Conservation (phyloP, 2,329 filamentous ascomycete species). For the Cercospora sp. region DNA sequence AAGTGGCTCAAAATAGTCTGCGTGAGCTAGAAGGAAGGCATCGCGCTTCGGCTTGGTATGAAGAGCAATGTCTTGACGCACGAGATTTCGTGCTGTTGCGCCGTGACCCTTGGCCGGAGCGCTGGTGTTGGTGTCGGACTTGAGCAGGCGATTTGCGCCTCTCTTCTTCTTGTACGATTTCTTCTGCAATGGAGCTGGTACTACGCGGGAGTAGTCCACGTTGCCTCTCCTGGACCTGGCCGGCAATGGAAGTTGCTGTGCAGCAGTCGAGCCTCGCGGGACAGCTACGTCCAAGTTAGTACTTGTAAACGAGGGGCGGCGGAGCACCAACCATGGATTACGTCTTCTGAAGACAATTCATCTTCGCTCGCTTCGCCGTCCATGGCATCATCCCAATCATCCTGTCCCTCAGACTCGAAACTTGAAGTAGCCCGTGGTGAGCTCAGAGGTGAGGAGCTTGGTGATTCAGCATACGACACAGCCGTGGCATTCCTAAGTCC, state of each 20-base stretch:
- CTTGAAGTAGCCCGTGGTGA: constrained; percentile 18
- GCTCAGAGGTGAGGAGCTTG: constrained; percentile 17
- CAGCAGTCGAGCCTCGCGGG: constrained; percentile 14
- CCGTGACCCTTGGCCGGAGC: constrained; percentile 9
- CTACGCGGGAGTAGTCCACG: constrained; percentile 28
- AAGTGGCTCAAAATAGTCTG: constrained; percentile 50
- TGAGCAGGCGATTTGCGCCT: constrained; percentile 17
- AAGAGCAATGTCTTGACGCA: constrained; percentile 45
- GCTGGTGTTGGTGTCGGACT: constrained; percentile 19
- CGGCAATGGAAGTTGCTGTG: constrained; percentile 24
- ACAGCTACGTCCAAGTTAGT: constrained; percentile 8
- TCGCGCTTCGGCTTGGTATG: constrained; percentile 48
- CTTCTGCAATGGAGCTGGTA: constrained; percentile 13
- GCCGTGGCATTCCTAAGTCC: constrained; percentile 17
- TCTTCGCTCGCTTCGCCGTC: constrained; percentile 24
- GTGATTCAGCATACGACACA: constrained; percentile 30
- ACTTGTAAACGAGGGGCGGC: no score
- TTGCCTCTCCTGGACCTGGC: constrained; percentile 30
- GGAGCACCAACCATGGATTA: constrained; percentile 23
- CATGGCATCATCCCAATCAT: constrained; percentile 1
- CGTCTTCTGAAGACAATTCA: constrained; percentile 28
- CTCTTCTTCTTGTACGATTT: constrained; percentile 17
- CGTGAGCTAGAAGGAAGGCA: constrained; percentile 48
- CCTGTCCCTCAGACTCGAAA: constrained; percentile 16
- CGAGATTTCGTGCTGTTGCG: constrained; percentile 43